Percentiles rank a stretch among this genome's conserved stretches.
Conservation (phyloP, 495 filamentous ascomycete species). For the Neurospora sp. region DNA sequence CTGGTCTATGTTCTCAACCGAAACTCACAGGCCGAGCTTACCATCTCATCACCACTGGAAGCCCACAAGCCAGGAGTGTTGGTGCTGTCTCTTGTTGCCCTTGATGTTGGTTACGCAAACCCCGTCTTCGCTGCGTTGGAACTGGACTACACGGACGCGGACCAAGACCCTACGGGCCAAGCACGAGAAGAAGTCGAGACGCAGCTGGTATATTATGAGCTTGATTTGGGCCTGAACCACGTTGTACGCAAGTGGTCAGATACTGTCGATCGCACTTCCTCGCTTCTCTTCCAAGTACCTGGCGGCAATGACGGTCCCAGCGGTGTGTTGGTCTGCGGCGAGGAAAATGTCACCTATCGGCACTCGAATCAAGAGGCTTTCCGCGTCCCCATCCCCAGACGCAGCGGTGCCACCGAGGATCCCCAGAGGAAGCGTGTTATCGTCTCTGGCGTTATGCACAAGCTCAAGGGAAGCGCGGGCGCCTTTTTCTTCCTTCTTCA, state of each 20-base stretch:
- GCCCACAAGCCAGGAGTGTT: slow-evolving; percentile 92
- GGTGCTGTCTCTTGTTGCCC: slow-evolving; percentile 72
- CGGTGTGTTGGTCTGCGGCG: slow-evolving; percentile 87
- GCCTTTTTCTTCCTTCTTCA: slow-evolving; percentile 97
- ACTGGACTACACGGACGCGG: slow-evolving; percentile 82
- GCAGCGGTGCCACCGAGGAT: slow-evolving; percentile 80
- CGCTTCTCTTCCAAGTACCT: slow-evolving; percentile 89
- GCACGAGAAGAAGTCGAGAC: slow-evolving; percentile 79
- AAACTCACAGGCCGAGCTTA: slow-evolving; percentile 85
- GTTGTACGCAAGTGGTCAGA: slow-evolving; percentile 95
- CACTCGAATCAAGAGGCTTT: slow-evolving; percentile 88
- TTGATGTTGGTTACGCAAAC: slow-evolving; percentile 96
- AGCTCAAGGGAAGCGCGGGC: slow-evolving; percentile 66
- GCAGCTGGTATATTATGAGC: slow-evolving; percentile 89
- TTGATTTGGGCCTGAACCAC: slow-evolving; percentile 93
- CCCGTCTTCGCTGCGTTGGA: slow-evolving; percentile 93
- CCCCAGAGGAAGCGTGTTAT: slow-evolving; percentile 82
- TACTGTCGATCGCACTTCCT: slow-evolving; percentile 80
- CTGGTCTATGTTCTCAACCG: slow-evolving; percentile 97
- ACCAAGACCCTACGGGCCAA: slow-evolving; percentile 81
- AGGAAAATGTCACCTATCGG: slow-evolving; percentile 89
- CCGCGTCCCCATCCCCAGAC: slow-evolving; percentile 78
- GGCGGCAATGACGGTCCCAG: slow-evolving; percentile 90
- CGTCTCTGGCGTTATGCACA: slow-evolving; percentile 89
- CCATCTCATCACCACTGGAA: slow-evolving; percentile 95